Evolutionary conservation across 805 yeast species (phyloP).

Genomic region (Starmerella potacharoeniae): DNA sequence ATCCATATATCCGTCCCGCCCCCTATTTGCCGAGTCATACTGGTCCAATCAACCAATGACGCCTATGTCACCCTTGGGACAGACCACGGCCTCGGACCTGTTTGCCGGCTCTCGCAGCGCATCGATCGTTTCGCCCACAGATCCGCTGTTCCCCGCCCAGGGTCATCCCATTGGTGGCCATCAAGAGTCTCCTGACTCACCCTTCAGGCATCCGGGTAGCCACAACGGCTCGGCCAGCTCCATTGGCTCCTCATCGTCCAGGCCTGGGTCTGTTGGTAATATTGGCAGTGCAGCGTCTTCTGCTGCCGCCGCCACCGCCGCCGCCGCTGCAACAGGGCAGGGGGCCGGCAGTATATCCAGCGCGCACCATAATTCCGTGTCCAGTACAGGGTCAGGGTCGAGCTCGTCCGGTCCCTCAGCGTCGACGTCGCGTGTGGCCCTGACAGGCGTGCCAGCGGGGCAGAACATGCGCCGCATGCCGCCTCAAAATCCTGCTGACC

Average conservation of each 20-base stretch:
- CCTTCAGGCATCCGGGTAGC: background rate
- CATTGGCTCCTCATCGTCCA: background rate
- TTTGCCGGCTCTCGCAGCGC: slow-evolving; percentile 11
- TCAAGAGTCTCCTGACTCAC: background rate
- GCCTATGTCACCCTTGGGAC: slow-evolving; percentile 16
- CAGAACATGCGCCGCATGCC: slow-evolving; percentile 25
- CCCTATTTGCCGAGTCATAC: slow-evolving; percentile 17
- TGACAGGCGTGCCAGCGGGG: background rate
- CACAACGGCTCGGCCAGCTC: background rate
- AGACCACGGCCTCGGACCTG: slow-evolving; percentile 4
- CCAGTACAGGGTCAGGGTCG: background rate
- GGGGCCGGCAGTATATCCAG: background rate
- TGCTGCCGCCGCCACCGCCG: background rate
- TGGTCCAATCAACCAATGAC: slow-evolving; percentile 19
- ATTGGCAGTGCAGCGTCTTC: background rate
- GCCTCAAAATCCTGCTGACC: slow-evolving; percentile 93
- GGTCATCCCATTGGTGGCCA: background rate
- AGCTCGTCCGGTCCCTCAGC: slow-evolving; percentile 1
- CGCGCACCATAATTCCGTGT: background rate
- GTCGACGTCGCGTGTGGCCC: slow-evolving; percentile 1
- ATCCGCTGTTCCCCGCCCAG: slow-evolving; percentile 1
- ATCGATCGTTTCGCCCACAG: slow-evolving; percentile 15
- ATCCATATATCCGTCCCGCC: slow-evolving; percentile 15
- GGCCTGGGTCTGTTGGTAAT: slow-evolving; percentile 19
- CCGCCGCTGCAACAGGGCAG: background rate